These are phyloP conservation scores for Monilinia fructicola DNA, from an alignment of 2,329 filamentous ascomycete species.

Conservation along the genomic window DNA sequence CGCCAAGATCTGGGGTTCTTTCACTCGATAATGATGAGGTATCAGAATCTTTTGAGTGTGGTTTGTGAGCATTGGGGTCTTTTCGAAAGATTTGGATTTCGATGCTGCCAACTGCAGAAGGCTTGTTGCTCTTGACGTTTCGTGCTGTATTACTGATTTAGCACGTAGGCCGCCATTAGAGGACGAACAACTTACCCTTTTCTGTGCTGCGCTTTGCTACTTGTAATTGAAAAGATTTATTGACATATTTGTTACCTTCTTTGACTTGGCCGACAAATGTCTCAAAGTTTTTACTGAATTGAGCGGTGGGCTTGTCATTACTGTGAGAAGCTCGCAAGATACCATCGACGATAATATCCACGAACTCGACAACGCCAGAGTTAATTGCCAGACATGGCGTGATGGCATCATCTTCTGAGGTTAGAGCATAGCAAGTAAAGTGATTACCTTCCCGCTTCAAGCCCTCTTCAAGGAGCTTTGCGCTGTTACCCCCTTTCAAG, in stretches of 20 bases:
- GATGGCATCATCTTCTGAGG: conserved; percentile 28
- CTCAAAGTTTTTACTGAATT: conserved; percentile 8
- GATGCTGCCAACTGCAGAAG: conserved; percentile 23
- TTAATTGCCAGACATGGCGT: conserved; percentile 17
- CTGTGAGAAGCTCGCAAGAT: conserved; percentile 31
- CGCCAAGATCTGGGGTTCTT: neutral
- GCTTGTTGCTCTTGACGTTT: neutral
- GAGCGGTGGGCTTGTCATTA: conserved; percentile 4
- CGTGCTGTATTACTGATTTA: conserved; percentile 4
- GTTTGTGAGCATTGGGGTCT: neutral
- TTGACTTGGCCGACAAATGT: conserved; percentile 4
- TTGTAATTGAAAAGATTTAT: conserved; percentile 25
- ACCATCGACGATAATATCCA: conserved; percentile 37
- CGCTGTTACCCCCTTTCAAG: conserved; percentile 2
- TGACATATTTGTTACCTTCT: neutral
- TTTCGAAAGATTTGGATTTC: conserved; percentile 24
- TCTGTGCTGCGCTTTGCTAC: conserved; percentile 24
- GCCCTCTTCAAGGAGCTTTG: conserved; percentile 23
- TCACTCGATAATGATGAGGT: neutral
- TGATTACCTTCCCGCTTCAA: conserved; percentile 17
- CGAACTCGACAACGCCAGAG: conserved; percentile 26
- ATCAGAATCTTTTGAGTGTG: neutral
- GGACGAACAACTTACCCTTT: conserved; percentile 20
- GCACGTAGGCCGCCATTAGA: neutral
- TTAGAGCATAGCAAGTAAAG: conserved; percentile 29